Base-by-base conservation (phyloP, 2,329 filamentous ascomycete genomes). In the Microcyclosporella mali region DNA sequence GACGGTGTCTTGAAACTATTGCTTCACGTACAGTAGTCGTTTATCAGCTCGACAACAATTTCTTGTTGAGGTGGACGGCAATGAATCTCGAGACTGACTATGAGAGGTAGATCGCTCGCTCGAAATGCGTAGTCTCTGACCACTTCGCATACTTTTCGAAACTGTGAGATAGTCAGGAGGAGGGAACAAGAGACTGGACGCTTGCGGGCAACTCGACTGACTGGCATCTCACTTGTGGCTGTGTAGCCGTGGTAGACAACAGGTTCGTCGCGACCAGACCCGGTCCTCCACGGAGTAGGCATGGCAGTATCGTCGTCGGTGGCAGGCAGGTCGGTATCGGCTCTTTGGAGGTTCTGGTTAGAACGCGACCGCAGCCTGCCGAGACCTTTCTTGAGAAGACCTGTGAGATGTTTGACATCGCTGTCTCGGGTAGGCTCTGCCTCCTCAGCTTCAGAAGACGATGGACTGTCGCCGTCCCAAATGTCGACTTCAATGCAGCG, bases 401-500 rank as follows among this genome's bases (percentile, higher is more conserved):
- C 56, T 7, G 49, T 41, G 21, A 63, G 57, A 34, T 64, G 63
- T 41, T 65, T 64, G 12, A 66, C 53, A 11, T 57, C 53, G 30
- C 41, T 43, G 9, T 60, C 25, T 60, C 58, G 44, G 52, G 51
- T 29, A 56, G 49, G 39, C 55, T 56, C 16, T 18, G 40, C 45
- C 16, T 40, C 41, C 36, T 56, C 54, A n/a, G 45, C 41, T 51
- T 61, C 50, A 51, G 67, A 65, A 15, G 63, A 68, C 7, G 67
- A 66, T 15, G 63, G 52, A n/a, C 52, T 58, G 33, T 76, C 72
- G 10, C 88, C 86, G 63, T 95, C 86, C 85, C 89, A 95, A 2
- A 95, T 88, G 59, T 95, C 90, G 42, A 95, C 92, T 63, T 95
- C 89, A 35, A 95, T 88, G 59, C 88, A 95, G 48, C 89, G 81